Evolutionary conservation across 805 yeast genomes (phyloP).

Genomic region (Candida quercuum): DNA sequence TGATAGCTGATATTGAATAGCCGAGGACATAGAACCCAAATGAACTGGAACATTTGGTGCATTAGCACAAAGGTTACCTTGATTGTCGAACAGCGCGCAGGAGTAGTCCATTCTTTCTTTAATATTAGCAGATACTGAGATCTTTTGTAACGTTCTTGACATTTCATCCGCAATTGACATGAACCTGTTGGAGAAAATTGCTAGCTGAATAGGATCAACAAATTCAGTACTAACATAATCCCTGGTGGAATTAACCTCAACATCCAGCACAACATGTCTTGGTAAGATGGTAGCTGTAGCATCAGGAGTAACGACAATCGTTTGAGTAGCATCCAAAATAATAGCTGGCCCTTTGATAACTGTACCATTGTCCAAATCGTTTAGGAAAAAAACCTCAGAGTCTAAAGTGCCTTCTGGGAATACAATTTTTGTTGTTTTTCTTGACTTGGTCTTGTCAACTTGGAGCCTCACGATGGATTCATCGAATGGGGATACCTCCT

Average conservation of each 20-base stretch:
- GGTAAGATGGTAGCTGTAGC: conserved; percentile 31
- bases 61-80: conserved; percentile 39
- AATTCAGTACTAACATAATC: conserved; percentile 36
- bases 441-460: conserved; percentile 12
- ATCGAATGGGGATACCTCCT: conserved; percentile 22
- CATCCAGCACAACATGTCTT: conserved; percentile 29
- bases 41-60: conserved; percentile 47
- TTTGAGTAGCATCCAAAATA: conserved; percentile 33
- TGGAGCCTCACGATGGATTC: conserved; percentile 17
- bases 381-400: conserved; percentile 28
- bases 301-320: conserved; percentile 32
- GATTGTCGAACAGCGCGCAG: conserved; percentile 41
- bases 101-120: conserved; percentile 44
- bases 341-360: conserved; percentile 34
- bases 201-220: conserved; percentile 40
- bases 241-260: conserved; percentile 28
- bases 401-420: conserved; percentile 27
- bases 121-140: conserved; percentile 38
- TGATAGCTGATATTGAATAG: conserved; percentile 32
- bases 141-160: conserved; percentile 41
- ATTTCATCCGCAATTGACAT: conserved; percentile 47
- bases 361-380: conserved; percentile 25
- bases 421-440: conserved; percentile 32
- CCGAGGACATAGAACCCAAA: conserved; percentile 40
- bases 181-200: conserved; percentile 41